These are phyloP conservation scores for Cenchrus fungigraminus DNA, from an alignment of 176 grass and related monocot species.

Conservation along the genomic window DNA sequence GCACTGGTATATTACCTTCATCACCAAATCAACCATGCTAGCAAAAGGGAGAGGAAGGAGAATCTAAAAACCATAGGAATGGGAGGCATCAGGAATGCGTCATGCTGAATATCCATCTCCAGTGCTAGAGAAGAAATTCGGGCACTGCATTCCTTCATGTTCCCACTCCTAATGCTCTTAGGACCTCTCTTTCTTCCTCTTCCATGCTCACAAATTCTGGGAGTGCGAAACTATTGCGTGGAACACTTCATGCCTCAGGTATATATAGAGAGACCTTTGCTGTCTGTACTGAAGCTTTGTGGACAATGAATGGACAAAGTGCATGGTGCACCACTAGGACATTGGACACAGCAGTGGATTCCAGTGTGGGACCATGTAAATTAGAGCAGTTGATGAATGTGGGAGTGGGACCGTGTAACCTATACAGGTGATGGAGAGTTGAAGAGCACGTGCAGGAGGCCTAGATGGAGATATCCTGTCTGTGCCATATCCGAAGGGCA, in stretches of 20 bases:
- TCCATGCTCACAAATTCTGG: conserved; percentile 8
- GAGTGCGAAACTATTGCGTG: neutral
- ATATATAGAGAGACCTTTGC: neutral
- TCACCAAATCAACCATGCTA: neutral
- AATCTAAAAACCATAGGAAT: conserved; percentile 28
- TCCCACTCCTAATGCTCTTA: conserved; percentile 28
- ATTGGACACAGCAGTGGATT: no score
- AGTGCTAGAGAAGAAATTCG: neutral
- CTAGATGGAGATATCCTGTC: neutral
- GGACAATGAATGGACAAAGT: conserved; percentile 6
- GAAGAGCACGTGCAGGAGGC: neutral
- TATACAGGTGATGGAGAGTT: neutral
- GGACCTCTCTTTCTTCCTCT: conserved; percentile 38
- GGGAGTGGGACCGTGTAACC: no score
- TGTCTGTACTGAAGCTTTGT: neutral
- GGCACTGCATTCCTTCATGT: conserved; percentile 9
- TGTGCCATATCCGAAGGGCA: neutral
- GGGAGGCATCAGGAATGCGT: conserved; percentile 19
- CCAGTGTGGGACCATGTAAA: no score
- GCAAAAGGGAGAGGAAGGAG: conserved; percentile 20
- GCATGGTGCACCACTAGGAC: no score
- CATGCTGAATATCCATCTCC: neutral
- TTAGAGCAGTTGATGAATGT: no score
- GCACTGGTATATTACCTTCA: neutral
- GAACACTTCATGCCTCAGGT: neutral